Conservation (phyloP, 768 basidiomycete genomes). For the Phylloporus sp. region DNA sequence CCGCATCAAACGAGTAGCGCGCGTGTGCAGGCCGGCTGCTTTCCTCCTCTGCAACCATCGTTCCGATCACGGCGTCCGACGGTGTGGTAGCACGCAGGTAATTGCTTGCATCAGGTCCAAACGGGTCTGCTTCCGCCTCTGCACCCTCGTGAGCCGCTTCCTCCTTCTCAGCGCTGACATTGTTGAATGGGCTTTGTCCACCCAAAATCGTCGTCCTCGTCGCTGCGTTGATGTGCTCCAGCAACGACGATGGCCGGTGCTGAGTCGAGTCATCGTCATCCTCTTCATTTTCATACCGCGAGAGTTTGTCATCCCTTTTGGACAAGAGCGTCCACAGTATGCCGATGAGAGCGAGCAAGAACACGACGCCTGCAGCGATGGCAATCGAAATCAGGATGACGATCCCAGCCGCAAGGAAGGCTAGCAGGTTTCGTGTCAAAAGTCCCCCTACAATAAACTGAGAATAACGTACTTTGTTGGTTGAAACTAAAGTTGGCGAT, state of each 20-base stretch:
- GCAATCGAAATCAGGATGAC: constrained; percentile 98
- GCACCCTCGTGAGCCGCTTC: constrained; percentile 37
- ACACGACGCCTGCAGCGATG: constrained; percentile 90
- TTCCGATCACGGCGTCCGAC: constrained; percentile 63
- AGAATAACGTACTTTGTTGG: constrained; percentile 55
- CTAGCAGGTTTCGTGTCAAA: constrained; percentile 35
- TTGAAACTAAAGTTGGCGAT: constrained; percentile 72
- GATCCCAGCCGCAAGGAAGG: constrained; percentile 85
- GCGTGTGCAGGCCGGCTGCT: constrained; percentile 73
- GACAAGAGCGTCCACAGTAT: constrained; percentile 89
- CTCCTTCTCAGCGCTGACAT: constrained; percentile 50
- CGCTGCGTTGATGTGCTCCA: constrained; percentile 89
- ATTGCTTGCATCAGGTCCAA: constrained; percentile 71
- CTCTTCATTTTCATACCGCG: constrained; percentile 63
- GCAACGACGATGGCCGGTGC: constrained; percentile 81
- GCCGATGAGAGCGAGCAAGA: constrained; percentile 79
- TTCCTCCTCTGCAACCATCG: constrained; percentile 57
- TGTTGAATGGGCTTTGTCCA: constrained; percentile 35
- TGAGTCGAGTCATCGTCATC: constrained; percentile 74
- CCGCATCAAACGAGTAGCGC: constrained; percentile 77
- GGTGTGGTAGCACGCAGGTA: constrained; percentile 81
- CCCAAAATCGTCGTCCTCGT: constrained; percentile 81
- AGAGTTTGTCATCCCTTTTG: constrained; percentile 67
- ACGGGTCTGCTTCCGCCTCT: constrained; percentile 45
- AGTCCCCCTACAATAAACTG: background rate